These are phyloP conservation scores for Aspergillus latus DNA, from an alignment of 2,329 filamentous ascomycete species.

Conservation along the genomic window DNA sequence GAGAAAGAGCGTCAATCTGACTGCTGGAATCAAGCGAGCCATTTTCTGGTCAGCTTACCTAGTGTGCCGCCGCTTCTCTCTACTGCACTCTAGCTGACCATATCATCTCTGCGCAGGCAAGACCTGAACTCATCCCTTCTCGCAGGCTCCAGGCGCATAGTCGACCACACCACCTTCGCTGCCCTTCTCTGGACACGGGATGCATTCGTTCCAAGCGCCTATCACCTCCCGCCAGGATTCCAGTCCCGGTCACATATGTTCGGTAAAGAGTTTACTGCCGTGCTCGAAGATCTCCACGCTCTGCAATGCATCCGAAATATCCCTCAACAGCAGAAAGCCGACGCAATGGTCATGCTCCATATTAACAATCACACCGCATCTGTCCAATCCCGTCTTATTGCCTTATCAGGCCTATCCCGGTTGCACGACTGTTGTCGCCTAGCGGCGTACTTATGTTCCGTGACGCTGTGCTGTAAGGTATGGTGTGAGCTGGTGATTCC, in stretches of 20 bases:
- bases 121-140: slow-evolving; percentile 8
- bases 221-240: not conserved
- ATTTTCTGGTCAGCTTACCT: slow-evolving; percentile 3
- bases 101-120: not conserved
- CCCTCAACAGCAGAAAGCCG: not conserved
- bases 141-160: not conserved
- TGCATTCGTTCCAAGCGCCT: not conserved
- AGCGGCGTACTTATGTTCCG: slow-evolving; percentile 5
- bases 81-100: not conserved
- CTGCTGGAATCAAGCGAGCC: slow-evolving; percentile 4
- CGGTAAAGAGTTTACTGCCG: not conserved
- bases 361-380: slow-evolving; percentile 10
- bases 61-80: not conserved
- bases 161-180: not conserved
- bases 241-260: not conserved
- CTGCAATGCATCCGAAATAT: slow-evolving; percentile 6
- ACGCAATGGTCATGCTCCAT: not conserved
- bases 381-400: slow-evolving; percentile 1
- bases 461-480: slow-evolving; percentile 7
- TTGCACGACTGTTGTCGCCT: slow-evolving; percentile 7
- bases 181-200: slow-evolving; percentile 5
- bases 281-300: slow-evolving; percentile 4
- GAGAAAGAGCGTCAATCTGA: slow-evolving; percentile 1
- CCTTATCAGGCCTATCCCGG: not conserved
- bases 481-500: slow-evolving; percentile 10